Base-by-base conservation (phyloP, 805 yeast species). In the Wickerhamomyces alni region DNA sequence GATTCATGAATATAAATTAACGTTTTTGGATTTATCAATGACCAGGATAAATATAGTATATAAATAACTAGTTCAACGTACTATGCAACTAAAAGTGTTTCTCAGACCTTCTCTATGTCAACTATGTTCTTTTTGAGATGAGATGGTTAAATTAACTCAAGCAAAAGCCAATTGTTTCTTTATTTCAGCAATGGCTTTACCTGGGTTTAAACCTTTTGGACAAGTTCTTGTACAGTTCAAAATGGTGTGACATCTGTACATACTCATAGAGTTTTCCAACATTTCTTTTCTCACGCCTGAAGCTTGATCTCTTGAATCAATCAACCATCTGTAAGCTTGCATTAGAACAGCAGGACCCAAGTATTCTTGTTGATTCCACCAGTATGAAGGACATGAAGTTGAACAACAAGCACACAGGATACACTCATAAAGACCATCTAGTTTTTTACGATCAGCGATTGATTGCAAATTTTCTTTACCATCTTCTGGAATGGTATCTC, bases 361-460 rank as follows among this genome's bases (percentile, higher is more conserved):
- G 69, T 93, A 93, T 73, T 93, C 95, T 69, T 89, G 95, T 71
- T 87, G 96, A 71, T 93, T 93, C 99, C 99, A 93, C 99, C 99
- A 93, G 77, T 93, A 93, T 3, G 98, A 89, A 39, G 99, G 99
- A 73, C 99, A 93, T 16, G 98, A 82, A 38, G 99, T 93, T 27
- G 97, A 89, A 69, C 99, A 91, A 70, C 99, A 89, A 10, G 99
- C 99, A 72, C 99, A 91, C 61, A 91, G 72, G 57, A 91, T 91
- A 74, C 99, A 91, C 70, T 91, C 98, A 70, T 91, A 91, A 52
- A 93, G 70, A 41, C 99, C 99, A 65, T 93, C 98, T 60, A 91
- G 75, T 70, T 93, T 93, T 68, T 83, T 87, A 69, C 99, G 82
- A 71, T 93, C 99, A 50, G 73, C 95, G 48, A 87, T 76, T 53